phyloP scores from a whole-genome alignment of 805 yeast genomes.

The Cyberlindnera japonica region DNA sequence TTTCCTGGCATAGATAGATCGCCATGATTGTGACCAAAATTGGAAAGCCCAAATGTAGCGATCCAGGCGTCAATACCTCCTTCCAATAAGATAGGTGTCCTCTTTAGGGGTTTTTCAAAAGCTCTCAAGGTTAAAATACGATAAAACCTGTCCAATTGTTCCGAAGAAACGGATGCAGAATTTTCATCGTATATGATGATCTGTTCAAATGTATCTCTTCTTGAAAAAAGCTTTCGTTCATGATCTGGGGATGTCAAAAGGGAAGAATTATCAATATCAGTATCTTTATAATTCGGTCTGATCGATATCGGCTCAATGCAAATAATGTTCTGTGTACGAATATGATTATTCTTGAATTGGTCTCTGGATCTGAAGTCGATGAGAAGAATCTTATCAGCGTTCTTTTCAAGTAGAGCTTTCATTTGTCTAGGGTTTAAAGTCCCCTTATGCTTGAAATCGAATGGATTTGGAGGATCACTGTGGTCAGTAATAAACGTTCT shows the following conservation, averaged over 20 bases:
- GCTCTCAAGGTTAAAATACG: conserved; percentile 35
- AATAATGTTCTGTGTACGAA: conserved; percentile 52
- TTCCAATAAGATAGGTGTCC: conserved; percentile 41
- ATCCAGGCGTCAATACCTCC: conserved; percentile 57
- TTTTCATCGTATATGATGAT: conserved; percentile 51
- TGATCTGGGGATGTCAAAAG: conserved; percentile 50
- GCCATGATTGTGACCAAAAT: conserved; percentile 23
- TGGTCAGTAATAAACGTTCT: conserved; percentile 5
- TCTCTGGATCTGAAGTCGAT: conserved; percentile 67
- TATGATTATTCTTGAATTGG: conserved; percentile 61
- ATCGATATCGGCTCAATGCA: conserved; percentile 74
- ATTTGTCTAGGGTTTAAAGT: conserved; percentile 14
- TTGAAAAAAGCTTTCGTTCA: conserved; percentile 52
- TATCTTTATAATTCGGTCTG: conserved; percentile 47
- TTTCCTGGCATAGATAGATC: conserved; percentile 14
- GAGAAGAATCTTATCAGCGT: conserved; percentile 40
- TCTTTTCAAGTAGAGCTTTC: conserved; percentile 13
- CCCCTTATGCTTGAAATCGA: conserved; percentile 17
- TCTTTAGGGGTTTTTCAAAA: conserved; percentile 34
- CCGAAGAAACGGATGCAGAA: conserved; percentile 2
- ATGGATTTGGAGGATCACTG: conserved; percentile 8
- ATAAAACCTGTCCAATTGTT: conserved; percentile 13
- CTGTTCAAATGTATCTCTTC: conserved; percentile 53
- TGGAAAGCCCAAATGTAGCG: conserved; percentile 17
- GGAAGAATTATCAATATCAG: conserved; percentile 63